phyloP scores from a whole-genome alignment of 768 basidiomycete species.

The Pulveroboletus frians region DNA sequence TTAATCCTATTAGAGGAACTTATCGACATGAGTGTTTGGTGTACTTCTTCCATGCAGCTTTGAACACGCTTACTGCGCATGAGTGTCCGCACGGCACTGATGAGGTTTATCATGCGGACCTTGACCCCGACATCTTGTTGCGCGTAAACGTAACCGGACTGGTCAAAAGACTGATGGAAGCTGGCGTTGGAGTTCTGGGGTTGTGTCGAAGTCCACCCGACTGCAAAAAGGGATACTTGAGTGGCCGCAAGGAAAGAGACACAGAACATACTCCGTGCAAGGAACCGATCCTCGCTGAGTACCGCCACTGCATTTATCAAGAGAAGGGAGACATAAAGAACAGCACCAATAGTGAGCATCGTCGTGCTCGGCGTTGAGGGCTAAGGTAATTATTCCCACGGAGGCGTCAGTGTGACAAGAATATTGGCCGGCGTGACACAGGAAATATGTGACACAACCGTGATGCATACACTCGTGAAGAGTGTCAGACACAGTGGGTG shows the following conservation, averaged over 20 bases:
- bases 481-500: constrained; percentile 24
- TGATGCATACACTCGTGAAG: constrained; percentile 27
- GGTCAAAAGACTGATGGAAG: constrained; percentile 67
- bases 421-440: constrained; percentile 12
- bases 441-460: constrained; percentile 12
- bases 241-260: constrained; percentile 4
- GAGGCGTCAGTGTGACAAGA: constrained; percentile 12
- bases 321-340: constrained; percentile 83
- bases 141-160: constrained; percentile 50
- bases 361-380: constrained; percentile 17
- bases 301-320: constrained; percentile 94
- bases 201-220: constrained; percentile 82
- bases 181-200: constrained; percentile 50
- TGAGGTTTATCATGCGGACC: constrained; percentile 83
- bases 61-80: constrained; percentile 81
- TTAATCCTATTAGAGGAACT: constrained; percentile 91
- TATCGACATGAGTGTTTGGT: constrained; percentile 18
- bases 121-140: constrained; percentile 70
- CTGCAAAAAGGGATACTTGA: constrained; percentile 38
- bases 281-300: constrained; percentile 93
- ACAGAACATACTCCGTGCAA: constrained; percentile 71
- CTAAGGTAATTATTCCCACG: not conserved
- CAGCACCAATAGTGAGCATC: constrained; percentile 61
- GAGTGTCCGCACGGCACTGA: constrained; percentile 90
- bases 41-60: constrained; percentile 9